Evolutionary conservation across 2,329 filamentous ascomycete genomes (phyloP), one percentile per base, ranked within the genome.

Genomic region (Lasiodiplodia gonubiensis): DNA sequence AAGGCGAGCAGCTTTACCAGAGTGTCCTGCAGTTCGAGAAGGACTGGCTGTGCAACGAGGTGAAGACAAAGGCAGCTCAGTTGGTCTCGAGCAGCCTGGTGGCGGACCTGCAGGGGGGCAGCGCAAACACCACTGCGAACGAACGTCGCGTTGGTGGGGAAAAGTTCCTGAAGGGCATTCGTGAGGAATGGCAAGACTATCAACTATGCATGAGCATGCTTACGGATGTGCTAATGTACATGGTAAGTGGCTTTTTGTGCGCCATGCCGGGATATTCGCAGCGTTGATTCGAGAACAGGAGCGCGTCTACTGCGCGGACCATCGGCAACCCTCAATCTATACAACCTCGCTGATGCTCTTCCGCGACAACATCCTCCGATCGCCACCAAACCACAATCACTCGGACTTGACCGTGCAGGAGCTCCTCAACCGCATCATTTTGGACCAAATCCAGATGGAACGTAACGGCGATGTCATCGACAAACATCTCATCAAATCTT

Each of bases 191-290:
- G 93, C 88, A 93, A 69, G 91, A 96, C 70, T 94, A 99, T 76
- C 92, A 94, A 76, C 87, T 92, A 67, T 94, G 92, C 53, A 97
- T 97, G 92, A 93, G 93, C 75, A 98, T 98, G 94, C 90, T 93
- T 61, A 93, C 94, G 4, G 95, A 98, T 78, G 93, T 98, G 37
- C 85, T 98, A 63, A 97, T 98, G 93, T 97, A 97, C 76, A 92
- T 99, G 84, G 86, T 88, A 75, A 74, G 83, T 74, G 3, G 18
- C 30, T 10, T 27, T 11, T 10, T 5, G 8, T n/a, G 4, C 7
- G 23, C 27, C 12, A 33, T 21, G 6, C 10, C 51, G 18, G 18
- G 11, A 39, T 2, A 27, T 49, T 14, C 8, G 16, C 8, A 18
- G 7, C 11, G 37, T 49, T 49, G 21, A 39, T 33, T 39, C 11